Conservation (phyloP, 352 stramenopile genomes). For the Phytophthora palmivora region DNA sequence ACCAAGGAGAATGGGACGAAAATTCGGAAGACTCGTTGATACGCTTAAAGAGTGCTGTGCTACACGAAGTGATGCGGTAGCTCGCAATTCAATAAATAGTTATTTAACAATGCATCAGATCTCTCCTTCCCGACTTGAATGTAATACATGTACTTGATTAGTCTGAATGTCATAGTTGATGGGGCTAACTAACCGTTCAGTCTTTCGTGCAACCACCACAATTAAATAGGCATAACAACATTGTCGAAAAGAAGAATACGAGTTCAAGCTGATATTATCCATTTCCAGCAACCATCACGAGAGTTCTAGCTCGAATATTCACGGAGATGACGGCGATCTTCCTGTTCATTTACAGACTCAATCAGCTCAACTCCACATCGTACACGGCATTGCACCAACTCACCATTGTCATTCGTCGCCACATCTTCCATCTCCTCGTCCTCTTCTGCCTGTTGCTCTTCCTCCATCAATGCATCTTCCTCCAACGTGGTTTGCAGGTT, state of each 20-base stretch:
- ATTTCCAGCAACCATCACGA: not conserved
- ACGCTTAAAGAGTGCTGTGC: slow-evolving; percentile 42
- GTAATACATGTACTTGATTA: no score
- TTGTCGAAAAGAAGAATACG: no score
- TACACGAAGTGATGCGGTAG: slow-evolving; percentile 14
- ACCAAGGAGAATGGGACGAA: slow-evolving; percentile 11
- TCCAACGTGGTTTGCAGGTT: slow-evolving; percentile 83
- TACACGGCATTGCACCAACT: slow-evolving; percentile 8
- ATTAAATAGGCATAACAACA: no score
- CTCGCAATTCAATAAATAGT: not conserved
- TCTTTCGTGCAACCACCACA: no score
- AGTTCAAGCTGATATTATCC: slow-evolving; percentile 17
- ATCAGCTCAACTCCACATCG: not conserved
- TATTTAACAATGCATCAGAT: no score
- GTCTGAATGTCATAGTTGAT: no score
- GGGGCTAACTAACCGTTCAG: no score
- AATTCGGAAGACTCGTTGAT: slow-evolving; percentile 22
- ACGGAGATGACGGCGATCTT: slow-evolving; percentile 32
- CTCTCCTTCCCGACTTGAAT: no score
- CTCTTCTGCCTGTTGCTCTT: slow-evolving; percentile 61
- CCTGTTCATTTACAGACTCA: slow-evolving; percentile 2
- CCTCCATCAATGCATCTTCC: slow-evolving; percentile 70
- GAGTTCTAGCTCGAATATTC: slow-evolving; percentile 3
- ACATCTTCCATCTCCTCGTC: slow-evolving; percentile 81
- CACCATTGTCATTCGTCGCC: slow-evolving; percentile 22